Percentiles rank a stretch among this genome's conserved stretches.
Conservation (phyloP, 495 filamentous ascomycete species). For the Aspergillus hancockii region DNA sequence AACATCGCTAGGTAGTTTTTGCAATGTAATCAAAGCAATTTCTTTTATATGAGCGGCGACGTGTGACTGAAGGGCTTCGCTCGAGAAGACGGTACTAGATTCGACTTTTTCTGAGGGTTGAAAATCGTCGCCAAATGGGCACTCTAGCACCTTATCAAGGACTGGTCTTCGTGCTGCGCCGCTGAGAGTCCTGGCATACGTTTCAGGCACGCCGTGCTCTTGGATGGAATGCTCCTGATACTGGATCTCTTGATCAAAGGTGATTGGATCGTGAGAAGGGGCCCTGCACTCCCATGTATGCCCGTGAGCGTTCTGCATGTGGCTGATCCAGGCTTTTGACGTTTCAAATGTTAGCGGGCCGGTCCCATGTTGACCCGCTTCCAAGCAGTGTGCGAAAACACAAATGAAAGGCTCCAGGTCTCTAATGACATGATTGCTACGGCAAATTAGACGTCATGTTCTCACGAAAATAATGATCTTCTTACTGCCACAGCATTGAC, state of each 20-base stretch:
- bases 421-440: constrained; percentile 32
- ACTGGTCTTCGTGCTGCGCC: constrained; percentile 29
- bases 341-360: constrained; percentile 32
- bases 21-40: constrained; percentile 35
- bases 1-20: constrained; percentile 32
- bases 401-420: constrained; percentile 36
- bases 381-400: constrained; percentile 26
- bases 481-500: constrained; percentile 25
- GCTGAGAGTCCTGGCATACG: constrained; percentile 27
- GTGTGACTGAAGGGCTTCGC: constrained; percentile 33
- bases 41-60: constrained; percentile 36
- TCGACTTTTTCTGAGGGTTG: constrained; percentile 24
- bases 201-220: constrained; percentile 32
- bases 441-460: constrained; percentile 19
- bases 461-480: constrained; percentile 16
- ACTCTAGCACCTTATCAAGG: constrained; percentile 27
- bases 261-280: constrained; percentile 32
- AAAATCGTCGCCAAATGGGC: constrained; percentile 37
- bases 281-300: constrained; percentile 35
- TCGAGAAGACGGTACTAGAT: constrained; percentile 28
- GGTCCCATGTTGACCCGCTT: constrained; percentile 22
- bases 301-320: constrained; percentile 36
- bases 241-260: constrained; percentile 27
- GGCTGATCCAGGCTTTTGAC: constrained; percentile 33
- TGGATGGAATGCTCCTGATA: constrained; percentile 32